phyloP scores from a whole-genome alignment of 805 yeast genomes.

The Starmerella sp. region DNA sequence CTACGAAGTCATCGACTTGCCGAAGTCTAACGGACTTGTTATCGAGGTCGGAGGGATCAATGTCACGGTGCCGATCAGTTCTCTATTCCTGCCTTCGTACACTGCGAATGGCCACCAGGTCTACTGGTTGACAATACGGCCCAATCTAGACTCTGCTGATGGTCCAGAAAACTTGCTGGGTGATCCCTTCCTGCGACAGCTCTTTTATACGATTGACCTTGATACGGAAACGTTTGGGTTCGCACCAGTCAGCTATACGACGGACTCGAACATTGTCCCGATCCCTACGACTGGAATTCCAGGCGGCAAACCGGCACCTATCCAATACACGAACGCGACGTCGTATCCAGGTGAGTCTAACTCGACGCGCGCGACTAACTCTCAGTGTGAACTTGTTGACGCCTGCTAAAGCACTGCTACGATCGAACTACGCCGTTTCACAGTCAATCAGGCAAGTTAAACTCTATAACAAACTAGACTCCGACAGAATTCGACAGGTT shows the following conservation, averaged over 20 bases:
- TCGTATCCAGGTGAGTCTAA: not conserved
- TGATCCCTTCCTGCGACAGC: slow-evolving; percentile 48
- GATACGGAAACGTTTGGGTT: slow-evolving; percentile 46
- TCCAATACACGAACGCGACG: not conserved
- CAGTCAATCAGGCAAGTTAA: too few species aligned
- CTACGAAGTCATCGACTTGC: not conserved
- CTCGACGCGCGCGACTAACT: not conserved
- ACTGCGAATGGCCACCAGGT: not conserved
- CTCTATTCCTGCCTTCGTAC: slow-evolving; percentile 17
- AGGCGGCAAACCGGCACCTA: slow-evolving; percentile 9
- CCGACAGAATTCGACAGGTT: too few species aligned
- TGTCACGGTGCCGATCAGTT: slow-evolving; percentile 17
- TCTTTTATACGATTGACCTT: slow-evolving; percentile 56
- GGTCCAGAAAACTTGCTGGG: slow-evolving; percentile 23
- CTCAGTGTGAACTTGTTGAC: not conserved
- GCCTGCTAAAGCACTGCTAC: not conserved
- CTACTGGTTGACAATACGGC: not conserved
- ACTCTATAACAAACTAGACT: too few species aligned
- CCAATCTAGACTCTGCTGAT: not conserved
- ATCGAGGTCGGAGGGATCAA: slow-evolving; percentile 16
- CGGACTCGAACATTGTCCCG: slow-evolving; percentile 2
- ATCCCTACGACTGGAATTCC: slow-evolving; percentile 4
- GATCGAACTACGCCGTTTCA: too few species aligned
- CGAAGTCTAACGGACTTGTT: not conserved
- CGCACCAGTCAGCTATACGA: slow-evolving; percentile 30